Evolutionary conservation across 2,329 filamentous ascomycete genomes (phyloP).

Genomic region (Hypoxylon sp.): DNA sequence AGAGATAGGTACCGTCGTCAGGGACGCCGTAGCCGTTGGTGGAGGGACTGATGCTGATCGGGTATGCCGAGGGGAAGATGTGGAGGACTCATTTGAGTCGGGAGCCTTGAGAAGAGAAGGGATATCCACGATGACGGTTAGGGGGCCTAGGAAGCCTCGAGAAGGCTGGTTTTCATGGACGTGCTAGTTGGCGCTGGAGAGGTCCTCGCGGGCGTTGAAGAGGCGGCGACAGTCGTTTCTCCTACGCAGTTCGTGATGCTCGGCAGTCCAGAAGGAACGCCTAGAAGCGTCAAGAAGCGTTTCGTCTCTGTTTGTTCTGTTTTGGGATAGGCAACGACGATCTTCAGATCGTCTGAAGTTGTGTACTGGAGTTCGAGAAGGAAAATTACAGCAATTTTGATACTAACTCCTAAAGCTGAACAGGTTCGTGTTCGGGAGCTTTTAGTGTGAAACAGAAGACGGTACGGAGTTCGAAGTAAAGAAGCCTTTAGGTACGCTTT

Average conservation of each 20-base stretch:
- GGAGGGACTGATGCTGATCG: slow-evolving; percentile 57
- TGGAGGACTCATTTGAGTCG: slow-evolving; percentile 79
- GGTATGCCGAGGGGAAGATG: slow-evolving; percentile 60
- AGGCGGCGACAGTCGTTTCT: slow-evolving; percentile 26
- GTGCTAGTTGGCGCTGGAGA: slow-evolving; percentile 44
- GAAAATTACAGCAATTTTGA: slow-evolving; percentile 22
- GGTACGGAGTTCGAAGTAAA: slow-evolving; percentile 39
- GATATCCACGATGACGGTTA: slow-evolving; percentile 92
- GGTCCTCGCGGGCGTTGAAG: slow-evolving; percentile 23
- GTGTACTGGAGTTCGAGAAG: slow-evolving; percentile 17
- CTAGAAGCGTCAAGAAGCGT: slow-evolving; percentile 38
- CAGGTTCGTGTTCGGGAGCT: slow-evolving; percentile 14
- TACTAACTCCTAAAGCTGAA: slow-evolving; percentile 26
- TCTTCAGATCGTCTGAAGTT: slow-evolving; percentile 18
- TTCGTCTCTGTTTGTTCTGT: slow-evolving; percentile 36
- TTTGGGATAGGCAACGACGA: slow-evolving; percentile 14
- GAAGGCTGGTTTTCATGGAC: slow-evolving; percentile 55
- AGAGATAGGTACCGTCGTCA: slow-evolving; percentile 50
- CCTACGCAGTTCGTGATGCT: slow-evolving; percentile 32
- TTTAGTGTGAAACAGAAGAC: slow-evolving; percentile 41
- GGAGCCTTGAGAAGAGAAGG: slow-evolving; percentile 84
- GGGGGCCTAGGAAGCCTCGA: slow-evolving; percentile 56
- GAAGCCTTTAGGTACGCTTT: slow-evolving; percentile 48
- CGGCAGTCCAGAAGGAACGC: slow-evolving; percentile 31
- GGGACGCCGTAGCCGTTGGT: slow-evolving; percentile 57